Evolutionary conservation across 768 basidiomycete genomes (phyloP), one percentile per base, ranked within the genome.

Genomic region (Leccinellum albellum): DNA sequence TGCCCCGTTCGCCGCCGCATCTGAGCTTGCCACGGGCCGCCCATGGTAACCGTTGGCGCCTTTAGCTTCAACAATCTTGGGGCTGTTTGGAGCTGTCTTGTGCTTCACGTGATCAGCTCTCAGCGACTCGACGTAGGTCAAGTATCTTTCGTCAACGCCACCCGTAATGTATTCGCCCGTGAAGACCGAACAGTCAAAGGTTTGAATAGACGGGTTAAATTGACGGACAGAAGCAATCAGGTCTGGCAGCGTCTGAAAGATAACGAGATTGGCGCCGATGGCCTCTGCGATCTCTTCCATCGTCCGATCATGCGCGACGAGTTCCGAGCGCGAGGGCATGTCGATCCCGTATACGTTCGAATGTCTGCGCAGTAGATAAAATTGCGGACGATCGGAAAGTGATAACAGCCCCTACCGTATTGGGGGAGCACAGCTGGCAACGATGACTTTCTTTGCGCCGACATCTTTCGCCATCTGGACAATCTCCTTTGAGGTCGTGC

Each of bases 381-480:
- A 46, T 32, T 17, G 9, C 57, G 35, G 7, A 21, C 50, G 31
- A 40, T 48, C 21, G 12, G 29, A 29, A 17, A 37, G 14, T 6
- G 51, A 51, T 3, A 17, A 7, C 2, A 29, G 21, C 13, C 64
- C 78, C 42, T 59, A 91, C 84, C 95, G 84, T 64, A 99, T 98
- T 1, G 97, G 93, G 6, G 97, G 97, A 8, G 97, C 93, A 68
- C 97, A 98, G 50, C 94, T 96, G 1, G 97, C 97, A 47, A 98
- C 86, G 60, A 98, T 88, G 66, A 99, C 93, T 64, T 89, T 91
- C 73, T 89, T 94, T 17, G 97, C 96, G 15, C 97, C 97, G 15
- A 97, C 97, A 66, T 99, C 97, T 69, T 95, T 95, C 20, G 96
- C 97, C 95, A 99, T 98, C 70, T 98, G 95, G 24, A 99, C 83